Evolutionary conservation across 129 eudicot species (phyloP), one percentile per base, ranked within the genome.

Genomic region (Logfia minima): DNA sequence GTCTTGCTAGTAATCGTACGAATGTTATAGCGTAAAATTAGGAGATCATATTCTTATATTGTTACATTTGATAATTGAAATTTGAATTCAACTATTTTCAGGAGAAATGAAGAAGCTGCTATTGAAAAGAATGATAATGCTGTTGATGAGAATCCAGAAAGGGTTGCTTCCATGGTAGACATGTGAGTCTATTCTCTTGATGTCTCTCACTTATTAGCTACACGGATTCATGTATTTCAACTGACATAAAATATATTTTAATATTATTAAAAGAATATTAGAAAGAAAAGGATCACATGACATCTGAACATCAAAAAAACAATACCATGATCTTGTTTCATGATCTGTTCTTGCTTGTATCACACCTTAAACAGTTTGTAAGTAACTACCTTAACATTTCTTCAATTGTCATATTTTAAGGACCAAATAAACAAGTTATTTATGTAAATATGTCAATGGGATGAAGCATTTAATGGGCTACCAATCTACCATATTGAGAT

Each of bases 121-220:
- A 81, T 28, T 23, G 88, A 88, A 60, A 83, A 71, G 87, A 89
- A 87, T 71, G 83, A 78, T 63, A 89, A 79, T 18, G 97, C 97
- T 5, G 88, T 86, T 19, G 90, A 82, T 1, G 83, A 89, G 53
- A 72, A 81, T 75, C 96, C 96, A 52, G 96, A 92, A 58, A 62
- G 70, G 29, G 53, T 92, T 75, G 97, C 86, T 81, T 78, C 89
- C 32, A 78, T 87, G 90, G 96, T 92, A 62, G 70, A 87, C 67
- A 79, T 80, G 97, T 92, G 83, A 92, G 92, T 77, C 77, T 69
- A 64, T 75, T 66, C 76, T 77, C 67, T 26, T 26, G 5, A 6
- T 43, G 18, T 68, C 74, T 19, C 79, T 70, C 52, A 73, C 79
- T 72, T 64, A 5, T 76, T 77, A 70, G 18, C 77, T 34, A 63